Percentiles rank a stretch among this genome's conserved stretches.
These are phyloP conservation scores for Capsella rubella DNA, from an alignment of 441 rosid species.

Conservation along the genomic window DNA sequence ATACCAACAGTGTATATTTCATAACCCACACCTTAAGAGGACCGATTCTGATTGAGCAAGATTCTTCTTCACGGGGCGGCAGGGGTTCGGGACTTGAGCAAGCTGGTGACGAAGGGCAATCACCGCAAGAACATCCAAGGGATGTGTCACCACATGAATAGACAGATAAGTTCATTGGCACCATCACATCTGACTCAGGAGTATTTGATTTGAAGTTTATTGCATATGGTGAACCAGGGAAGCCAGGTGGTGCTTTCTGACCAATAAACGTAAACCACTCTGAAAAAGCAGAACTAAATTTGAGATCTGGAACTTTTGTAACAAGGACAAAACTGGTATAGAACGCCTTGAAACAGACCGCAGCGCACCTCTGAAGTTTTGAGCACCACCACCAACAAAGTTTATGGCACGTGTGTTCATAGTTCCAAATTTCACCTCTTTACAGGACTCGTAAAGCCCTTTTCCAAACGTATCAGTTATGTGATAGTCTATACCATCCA, in stretches of 20 bases:
- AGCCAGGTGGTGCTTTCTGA: constrained; percentile 68
- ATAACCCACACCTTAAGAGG: constrained; percentile 57
- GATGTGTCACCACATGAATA: constrained; percentile 78
- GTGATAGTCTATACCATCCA: constrained; percentile 71
- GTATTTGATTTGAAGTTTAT: constrained; percentile 58
- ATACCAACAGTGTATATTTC: constrained; percentile 28
- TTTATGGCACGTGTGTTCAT: constrained; percentile 83
- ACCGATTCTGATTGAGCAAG: constrained; percentile 63
- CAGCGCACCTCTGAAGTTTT: constrained; percentile 61
- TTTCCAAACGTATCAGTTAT: constrained; percentile 66
- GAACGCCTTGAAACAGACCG: constrained; percentile 32
- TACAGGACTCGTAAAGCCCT: constrained; percentile 71
- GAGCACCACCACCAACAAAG: constrained; percentile 81
- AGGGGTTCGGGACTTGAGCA: constrained; percentile 74
- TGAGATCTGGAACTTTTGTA: constrained; percentile 25
- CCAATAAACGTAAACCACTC: constrained; percentile 83
- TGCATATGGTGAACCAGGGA: constrained; percentile 80
- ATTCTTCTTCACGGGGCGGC: constrained; percentile 53
- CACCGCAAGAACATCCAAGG: constrained; percentile 88
- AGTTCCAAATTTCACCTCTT: constrained; percentile 85
- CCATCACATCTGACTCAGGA: constrained; percentile 56
- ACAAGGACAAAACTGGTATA: constrained; percentile 27
- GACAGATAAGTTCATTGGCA: constrained; percentile 67
- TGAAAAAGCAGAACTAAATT: constrained; percentile 47
- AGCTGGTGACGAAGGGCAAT: constrained; percentile 68